A percentile compares a stretch with the other conserved stretches of the same genome.
Conservation (phyloP, 805 yeast genomes). For the Barnettozyma salicaria region DNA sequence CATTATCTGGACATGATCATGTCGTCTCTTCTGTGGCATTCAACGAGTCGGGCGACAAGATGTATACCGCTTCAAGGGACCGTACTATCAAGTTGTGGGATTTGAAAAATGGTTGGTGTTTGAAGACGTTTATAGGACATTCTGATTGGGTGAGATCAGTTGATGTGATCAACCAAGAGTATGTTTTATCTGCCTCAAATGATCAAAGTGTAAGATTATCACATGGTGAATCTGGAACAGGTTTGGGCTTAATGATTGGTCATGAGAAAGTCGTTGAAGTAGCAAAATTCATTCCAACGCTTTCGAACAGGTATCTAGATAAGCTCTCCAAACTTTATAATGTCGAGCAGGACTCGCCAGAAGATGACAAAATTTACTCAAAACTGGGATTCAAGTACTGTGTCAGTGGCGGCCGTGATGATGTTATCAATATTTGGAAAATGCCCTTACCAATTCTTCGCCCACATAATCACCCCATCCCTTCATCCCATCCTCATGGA, state of each 20-base stretch:
- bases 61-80: conserved; percentile 63
- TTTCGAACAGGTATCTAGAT: conserved; percentile 44
- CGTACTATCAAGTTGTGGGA: conserved; percentile 61
- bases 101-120: conserved; percentile 57
- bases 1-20: conserved; percentile 83
- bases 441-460: conserved; percentile 59
- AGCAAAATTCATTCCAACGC: conserved; percentile 56
- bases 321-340: conserved; percentile 29
- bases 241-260: conserved; percentile 60
- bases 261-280: conserved; percentile 82
- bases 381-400: conserved; percentile 62
- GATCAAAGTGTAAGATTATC: conserved; percentile 71
- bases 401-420: conserved; percentile 77
- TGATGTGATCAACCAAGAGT: conserved; percentile 50
- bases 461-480: conserved; percentile 50
- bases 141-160: conserved; percentile 82
- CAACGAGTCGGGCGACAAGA: conserved; percentile 32
- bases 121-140: conserved; percentile 67
- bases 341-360: conserved; percentile 2
- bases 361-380: conserved; percentile 25
- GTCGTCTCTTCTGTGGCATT: conserved; percentile 63
- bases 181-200: conserved; percentile 65
- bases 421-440: conserved; percentile 67
- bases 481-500: conserved; percentile 57
- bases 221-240: conserved; percentile 60